Evolutionary conservation across 768 basidiomycete species (phyloP).

Genomic region (Podaxis sp.): DNA sequence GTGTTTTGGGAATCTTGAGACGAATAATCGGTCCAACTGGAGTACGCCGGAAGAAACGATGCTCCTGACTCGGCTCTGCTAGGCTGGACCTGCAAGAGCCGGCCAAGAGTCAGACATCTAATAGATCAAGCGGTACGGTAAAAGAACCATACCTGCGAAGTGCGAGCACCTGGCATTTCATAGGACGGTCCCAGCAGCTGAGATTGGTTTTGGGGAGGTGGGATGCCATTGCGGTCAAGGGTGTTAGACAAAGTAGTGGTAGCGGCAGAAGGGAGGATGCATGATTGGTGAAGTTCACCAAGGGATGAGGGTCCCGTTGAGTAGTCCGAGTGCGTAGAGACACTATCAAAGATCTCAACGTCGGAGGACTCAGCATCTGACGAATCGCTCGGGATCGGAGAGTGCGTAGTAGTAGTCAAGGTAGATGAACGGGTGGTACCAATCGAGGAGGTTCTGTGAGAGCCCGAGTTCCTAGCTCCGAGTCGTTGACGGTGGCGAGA

Average conservation of each 20-base stretch:
- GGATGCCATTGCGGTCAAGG: not conserved
- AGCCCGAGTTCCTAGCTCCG: not conserved
- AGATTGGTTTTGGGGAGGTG: not conserved
- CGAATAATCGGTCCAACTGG: not conserved
- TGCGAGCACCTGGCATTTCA: not conserved
- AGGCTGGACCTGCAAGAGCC: not conserved
- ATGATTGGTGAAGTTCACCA: not conserved
- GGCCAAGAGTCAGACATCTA: not conserved
- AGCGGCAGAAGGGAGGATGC: not conserved
- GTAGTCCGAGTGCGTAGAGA: not conserved
- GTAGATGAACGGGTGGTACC: not conserved
- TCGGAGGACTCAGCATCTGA: not conserved
- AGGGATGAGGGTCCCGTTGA: not conserved
- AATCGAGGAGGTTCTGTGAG: not conserved
- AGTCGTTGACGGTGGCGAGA: not conserved
- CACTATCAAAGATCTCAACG: not conserved
- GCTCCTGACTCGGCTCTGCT: not conserved
- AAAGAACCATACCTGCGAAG: not conserved
- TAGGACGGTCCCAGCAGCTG: not conserved
- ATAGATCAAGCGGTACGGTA: not conserved
- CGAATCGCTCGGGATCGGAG: not conserved
- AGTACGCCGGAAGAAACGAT: not conserved
- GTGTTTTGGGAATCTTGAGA: not conserved
- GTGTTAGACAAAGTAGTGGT: not conserved
- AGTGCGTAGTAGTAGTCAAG: not conserved